These are phyloP conservation scores for Seiridium cupressi DNA, from an alignment of 2,329 filamentous ascomycete species.

Conservation along the genomic window DNA sequence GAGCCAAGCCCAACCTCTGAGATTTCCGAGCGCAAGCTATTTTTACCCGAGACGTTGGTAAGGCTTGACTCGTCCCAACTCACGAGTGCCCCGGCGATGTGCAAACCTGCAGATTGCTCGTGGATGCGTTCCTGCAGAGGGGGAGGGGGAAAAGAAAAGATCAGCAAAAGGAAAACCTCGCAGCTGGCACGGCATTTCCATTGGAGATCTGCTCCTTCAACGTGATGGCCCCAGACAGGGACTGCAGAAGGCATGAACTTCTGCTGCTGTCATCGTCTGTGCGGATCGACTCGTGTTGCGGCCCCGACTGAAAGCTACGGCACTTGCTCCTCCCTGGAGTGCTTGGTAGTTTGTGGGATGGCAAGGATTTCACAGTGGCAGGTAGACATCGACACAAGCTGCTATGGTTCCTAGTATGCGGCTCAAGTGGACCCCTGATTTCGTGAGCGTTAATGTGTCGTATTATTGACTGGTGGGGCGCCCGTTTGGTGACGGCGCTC, in stretches of 20 bases:
- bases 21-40: background rate
- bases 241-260: slow-evolving; percentile 3
- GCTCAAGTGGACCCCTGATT: slow-evolving; percentile 4
- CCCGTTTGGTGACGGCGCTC: background rate
- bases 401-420: background rate
- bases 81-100: too few species aligned
- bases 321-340: background rate
- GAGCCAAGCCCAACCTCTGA: background rate
- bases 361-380: background rate
- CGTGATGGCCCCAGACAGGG: too few species aligned
- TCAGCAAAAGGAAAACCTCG: background rate
- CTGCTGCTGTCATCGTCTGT: background rate
- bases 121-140: background rate
- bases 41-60: slow-evolving; percentile 8
- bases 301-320: background rate
- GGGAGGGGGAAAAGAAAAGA: background rate
- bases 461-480: background rate
- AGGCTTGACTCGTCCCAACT: background rate
- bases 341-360: background rate
- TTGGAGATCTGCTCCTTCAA: too few species aligned
- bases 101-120: too few species aligned
- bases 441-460: background rate
- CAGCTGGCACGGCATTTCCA: too few species aligned
- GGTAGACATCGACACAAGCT: background rate
- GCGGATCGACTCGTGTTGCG: background rate